These are phyloP conservation scores for Yamadazyma spencermartinsiae DNA, from an alignment of 1,139 yeast species.

Conservation along the genomic window DNA sequence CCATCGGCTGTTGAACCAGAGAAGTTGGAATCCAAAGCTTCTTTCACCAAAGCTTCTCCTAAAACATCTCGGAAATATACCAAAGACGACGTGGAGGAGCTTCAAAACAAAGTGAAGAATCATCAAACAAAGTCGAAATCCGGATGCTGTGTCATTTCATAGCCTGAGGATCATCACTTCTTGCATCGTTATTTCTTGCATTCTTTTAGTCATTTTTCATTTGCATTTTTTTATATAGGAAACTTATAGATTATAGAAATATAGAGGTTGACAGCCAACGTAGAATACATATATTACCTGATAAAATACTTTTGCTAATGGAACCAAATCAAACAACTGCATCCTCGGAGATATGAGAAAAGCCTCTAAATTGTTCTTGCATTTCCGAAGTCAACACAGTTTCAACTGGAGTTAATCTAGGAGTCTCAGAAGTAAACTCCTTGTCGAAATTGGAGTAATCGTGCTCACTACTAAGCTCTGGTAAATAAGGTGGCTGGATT, in stretches of 20 bases:
- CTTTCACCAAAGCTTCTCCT: not conserved
- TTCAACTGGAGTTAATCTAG: constrained; percentile 92
- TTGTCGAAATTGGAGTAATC: constrained; percentile 93
- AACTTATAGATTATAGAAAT: not conserved
- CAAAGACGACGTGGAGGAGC: constrained; percentile 2
- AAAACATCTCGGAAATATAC: constrained; percentile 3
- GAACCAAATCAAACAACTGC: constrained; percentile 33
- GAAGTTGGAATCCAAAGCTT: no score
- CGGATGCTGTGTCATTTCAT: constrained; percentile 18
- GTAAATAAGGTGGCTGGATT: constrained; percentile 82
- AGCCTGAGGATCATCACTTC: not conserved
- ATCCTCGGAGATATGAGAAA: constrained; percentile 82
- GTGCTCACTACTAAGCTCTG: constrained; percentile 80
- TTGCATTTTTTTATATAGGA: constrained; percentile 2
- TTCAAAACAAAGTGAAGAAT: constrained; percentile 3
- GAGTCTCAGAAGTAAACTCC: constrained; percentile 93
- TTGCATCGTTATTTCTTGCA: not conserved
- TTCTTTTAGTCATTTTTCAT: not conserved
- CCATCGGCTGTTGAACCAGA: no score
- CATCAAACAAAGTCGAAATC: constrained; percentile 5
- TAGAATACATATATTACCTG: not conserved
- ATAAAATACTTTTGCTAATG: not conserved
- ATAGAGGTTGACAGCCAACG: not conserved
- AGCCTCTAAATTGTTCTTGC: constrained; percentile 97
- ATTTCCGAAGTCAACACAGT: constrained; percentile 80